phyloP scores from a whole-genome alignment of 345 rosid species.

The Eucalyptus pumila region DNA sequence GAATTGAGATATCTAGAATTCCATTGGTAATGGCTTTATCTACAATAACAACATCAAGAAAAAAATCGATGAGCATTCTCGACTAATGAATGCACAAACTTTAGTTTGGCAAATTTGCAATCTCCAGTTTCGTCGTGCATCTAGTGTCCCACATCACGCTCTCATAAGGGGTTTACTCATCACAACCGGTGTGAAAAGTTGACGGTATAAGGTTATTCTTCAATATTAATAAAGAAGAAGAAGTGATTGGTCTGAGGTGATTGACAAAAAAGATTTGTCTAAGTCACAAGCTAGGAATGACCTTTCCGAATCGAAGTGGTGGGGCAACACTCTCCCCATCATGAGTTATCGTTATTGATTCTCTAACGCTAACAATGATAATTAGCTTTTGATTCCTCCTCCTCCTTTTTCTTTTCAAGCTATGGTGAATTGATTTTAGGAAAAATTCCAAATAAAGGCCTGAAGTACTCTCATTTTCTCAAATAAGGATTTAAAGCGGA shows the following conservation, averaged over 20 bases:
- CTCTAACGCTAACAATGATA: neutral
- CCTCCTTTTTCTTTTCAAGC: neutral
- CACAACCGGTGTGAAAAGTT: neutral
- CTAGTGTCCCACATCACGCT: too few relatives aligned
- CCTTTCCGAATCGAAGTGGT: neutral
- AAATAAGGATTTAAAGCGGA: too few relatives aligned
- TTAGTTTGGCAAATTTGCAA: neutral
- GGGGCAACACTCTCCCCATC: neutral
- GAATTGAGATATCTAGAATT: neutral
- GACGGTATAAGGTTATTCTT: neutral
- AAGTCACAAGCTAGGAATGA: too few relatives aligned
- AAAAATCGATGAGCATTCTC: too few relatives aligned
- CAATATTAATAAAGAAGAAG: neutral
- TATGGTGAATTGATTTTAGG: neutral
- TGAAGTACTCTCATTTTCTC: too few relatives aligned
- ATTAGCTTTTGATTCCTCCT: neutral
- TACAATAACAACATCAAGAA: neutral
- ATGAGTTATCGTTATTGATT: neutral
- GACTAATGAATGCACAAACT: neutral
- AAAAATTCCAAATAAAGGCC: too few relatives aligned
- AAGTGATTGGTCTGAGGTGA: neutral
- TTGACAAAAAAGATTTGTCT: too few relatives aligned
- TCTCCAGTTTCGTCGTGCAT: neutral
- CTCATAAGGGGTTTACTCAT: too few relatives aligned
- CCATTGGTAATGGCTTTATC: neutral